Conservation (phyloP, 2,329 filamentous ascomycete genomes). For the Talaromyces sp. region DNA sequence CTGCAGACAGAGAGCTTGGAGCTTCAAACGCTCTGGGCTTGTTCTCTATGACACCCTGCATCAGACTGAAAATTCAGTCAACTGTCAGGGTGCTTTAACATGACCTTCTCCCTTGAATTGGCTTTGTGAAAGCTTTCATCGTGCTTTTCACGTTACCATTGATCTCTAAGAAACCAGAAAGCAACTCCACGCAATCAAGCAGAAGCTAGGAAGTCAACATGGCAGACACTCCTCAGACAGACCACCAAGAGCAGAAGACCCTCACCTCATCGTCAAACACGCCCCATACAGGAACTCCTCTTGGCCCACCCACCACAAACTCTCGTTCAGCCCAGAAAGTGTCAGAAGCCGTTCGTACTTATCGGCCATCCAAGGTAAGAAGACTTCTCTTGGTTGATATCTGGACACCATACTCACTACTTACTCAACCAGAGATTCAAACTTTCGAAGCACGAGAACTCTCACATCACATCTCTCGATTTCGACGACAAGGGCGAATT, state of each 20-base stretch:
- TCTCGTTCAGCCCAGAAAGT: slow-evolving; percentile 60
- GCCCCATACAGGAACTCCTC: slow-evolving; percentile 18
- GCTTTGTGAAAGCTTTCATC: background rate
- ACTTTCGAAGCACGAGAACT: slow-evolving; percentile 37
- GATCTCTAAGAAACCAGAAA: background rate
- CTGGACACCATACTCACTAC: slow-evolving; percentile 13
- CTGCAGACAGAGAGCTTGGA: slow-evolving; percentile 7
- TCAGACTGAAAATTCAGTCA: background rate
- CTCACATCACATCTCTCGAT: slow-evolving; percentile 80
- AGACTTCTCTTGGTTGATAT: background rate
- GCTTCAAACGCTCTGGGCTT: background rate
- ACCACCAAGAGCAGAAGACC: slow-evolving; percentile 18
- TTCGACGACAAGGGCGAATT: slow-evolving; percentile 95
- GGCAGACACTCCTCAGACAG: slow-evolving; percentile 24
- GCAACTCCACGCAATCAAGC: background rate
- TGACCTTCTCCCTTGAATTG: background rate
- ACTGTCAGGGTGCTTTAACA: background rate
- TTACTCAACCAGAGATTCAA: slow-evolving; percentile 15
- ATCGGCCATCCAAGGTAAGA: slow-evolving; percentile 74
- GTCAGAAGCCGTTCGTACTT: slow-evolving; percentile 72
- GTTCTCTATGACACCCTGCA: background rate
- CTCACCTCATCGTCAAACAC: slow-evolving; percentile 15
- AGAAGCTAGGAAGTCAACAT: slow-evolving; percentile 19
- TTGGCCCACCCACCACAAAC: slow-evolving; percentile 15
- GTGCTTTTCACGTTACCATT: background rate